Evolutionary conservation across 2,329 filamentous ascomycete species (phyloP), one percentile per base, ranked within the genome.

Genomic region (Bipolaris sorokiniana): DNA sequence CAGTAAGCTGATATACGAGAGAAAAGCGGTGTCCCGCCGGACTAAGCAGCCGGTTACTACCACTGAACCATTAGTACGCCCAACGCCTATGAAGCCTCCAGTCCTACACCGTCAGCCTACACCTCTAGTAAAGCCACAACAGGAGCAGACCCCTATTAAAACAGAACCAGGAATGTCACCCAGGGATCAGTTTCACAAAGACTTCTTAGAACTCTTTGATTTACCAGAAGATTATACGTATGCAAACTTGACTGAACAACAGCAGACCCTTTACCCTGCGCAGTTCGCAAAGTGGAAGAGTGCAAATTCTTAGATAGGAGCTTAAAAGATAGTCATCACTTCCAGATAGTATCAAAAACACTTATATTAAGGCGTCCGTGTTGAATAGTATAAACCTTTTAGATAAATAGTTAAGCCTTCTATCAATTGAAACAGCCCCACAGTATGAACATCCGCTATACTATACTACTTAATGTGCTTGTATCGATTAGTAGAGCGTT

Each of bases 401-500:
- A 54, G 16, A 9, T 9, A 42, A 26, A 54, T 54, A 54, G 37
- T 49, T 50, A n/a, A 49, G 40, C n/a, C 46, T 40, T 33, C 46
- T 2, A 55, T 55, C 18, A 26, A 15, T 50, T 33, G 34, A 18
- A 47, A 26, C 41, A 47, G 20, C 15, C 48, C 20, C 20, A 44
- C 36, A 42, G 34, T 23, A 51, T 51, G 20, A 23, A 23, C 36
- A 10, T 51, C 38, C 7, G 9, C 13, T 42, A 13, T 16, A 22
- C 22, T 38, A 13, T 46, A 16, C 46, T 50, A 40, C 23, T 46
- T 11, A 23, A 51, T 20, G 33, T 44, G 33, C 16, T 51, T 45
- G n/a, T 38, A 23, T 48, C n/a, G 11, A 42, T 48, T 37, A 10
- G 42, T 34, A 15, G 36, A 42, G 92, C 90, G 58, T 97, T 97